Evolutionary conservation across 805 yeast species (phyloP).

Genomic region (Candida insectorum): DNA sequence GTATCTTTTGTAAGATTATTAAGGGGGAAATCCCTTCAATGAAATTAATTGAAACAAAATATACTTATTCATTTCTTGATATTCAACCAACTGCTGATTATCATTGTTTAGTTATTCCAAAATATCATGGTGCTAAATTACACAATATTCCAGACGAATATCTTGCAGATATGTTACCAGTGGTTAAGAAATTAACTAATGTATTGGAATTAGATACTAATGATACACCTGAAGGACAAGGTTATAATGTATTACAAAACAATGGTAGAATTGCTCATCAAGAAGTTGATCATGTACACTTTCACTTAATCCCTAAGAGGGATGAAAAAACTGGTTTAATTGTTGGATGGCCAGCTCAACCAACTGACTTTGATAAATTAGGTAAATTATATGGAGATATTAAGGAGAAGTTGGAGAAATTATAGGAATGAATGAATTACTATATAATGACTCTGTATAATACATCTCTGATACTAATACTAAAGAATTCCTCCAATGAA

Average conservation of each 20-base stretch:
- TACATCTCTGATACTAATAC: not conserved
- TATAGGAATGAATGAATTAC: constrained; percentile 4
- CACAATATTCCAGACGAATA: constrained; percentile 93
- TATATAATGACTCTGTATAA: no score
- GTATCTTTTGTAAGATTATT: constrained; percentile 92
- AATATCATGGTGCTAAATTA: constrained; percentile 87
- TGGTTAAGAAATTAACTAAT: constrained; percentile 79
- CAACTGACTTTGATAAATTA: constrained; percentile 70
- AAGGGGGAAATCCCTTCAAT: constrained; percentile 95
- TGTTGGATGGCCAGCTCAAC: constrained; percentile 94
- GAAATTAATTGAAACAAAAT: constrained; percentile 83
- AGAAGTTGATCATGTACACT: constrained; percentile 92
- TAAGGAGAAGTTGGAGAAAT: constrained; percentile 18
- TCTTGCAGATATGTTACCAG: constrained; percentile 80
- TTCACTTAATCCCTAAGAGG: constrained; percentile 92
- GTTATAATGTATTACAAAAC: constrained; percentile 88
- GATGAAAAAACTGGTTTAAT: constrained; percentile 69
- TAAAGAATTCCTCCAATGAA: constrained; percentile 42
- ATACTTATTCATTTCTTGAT: constrained; percentile 81
- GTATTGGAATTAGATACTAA: constrained; percentile 64
- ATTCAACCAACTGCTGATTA: constrained; percentile 91
- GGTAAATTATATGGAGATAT: constrained; percentile 65
- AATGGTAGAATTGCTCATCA: constrained; percentile 96
- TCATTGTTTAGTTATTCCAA: constrained; percentile 88
- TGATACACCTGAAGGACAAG: constrained; percentile 58